phyloP scores from a whole-genome alignment of 2,329 filamentous ascomycete species.

The Trichophyton rubrum region DNA sequence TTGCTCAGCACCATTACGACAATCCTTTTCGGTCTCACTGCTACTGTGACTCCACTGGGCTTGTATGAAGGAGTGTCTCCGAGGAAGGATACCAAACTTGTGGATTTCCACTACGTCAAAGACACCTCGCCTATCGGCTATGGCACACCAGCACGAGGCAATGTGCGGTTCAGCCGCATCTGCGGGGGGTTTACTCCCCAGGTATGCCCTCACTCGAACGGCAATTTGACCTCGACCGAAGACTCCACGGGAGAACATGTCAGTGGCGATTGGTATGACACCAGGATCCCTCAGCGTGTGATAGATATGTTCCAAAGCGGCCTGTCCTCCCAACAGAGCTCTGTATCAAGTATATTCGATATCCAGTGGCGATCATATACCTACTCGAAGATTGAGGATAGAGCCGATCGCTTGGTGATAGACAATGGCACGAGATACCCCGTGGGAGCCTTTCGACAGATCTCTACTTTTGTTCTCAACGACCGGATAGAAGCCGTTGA shows the following conservation, averaged over 20 bases:
- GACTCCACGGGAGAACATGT: slow-evolving; percentile 15
- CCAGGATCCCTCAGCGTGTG: slow-evolving; percentile 22
- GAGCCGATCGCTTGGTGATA: slow-evolving; percentile 17
- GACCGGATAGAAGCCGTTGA: slow-evolving; percentile 27
- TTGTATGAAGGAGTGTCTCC: slow-evolving; percentile 29
- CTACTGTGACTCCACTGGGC: slow-evolving; percentile 36
- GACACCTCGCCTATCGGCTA: slow-evolving; percentile 18
- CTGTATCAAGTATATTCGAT: slow-evolving; percentile 34
- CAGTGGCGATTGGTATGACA: slow-evolving; percentile 2
- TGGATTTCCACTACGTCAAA: slow-evolving; percentile 27
- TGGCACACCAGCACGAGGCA: slow-evolving; percentile 18
- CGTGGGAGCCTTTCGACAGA: slow-evolving; percentile 16
- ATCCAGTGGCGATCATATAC: slow-evolving; percentile 22
- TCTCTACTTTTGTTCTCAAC: slow-evolving; percentile 23
- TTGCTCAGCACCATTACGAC: not conserved
- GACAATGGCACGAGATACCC: slow-evolving; percentile 10
- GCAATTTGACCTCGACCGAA: slow-evolving; percentile 1
- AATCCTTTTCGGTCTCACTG: slow-evolving; percentile 15
- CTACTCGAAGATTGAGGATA: no score
- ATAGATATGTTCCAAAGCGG: slow-evolving; percentile 26
- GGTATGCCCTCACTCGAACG: slow-evolving; percentile 17
- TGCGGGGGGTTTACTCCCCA: slow-evolving; percentile 17
- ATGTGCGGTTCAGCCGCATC: slow-evolving; percentile 21
- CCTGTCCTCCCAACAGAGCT: slow-evolving; percentile 11
- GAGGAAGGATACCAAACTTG: slow-evolving; percentile 7